Base-by-base conservation (phyloP, 805 yeast species). In the Suhomyces kilbournensis region DNA sequence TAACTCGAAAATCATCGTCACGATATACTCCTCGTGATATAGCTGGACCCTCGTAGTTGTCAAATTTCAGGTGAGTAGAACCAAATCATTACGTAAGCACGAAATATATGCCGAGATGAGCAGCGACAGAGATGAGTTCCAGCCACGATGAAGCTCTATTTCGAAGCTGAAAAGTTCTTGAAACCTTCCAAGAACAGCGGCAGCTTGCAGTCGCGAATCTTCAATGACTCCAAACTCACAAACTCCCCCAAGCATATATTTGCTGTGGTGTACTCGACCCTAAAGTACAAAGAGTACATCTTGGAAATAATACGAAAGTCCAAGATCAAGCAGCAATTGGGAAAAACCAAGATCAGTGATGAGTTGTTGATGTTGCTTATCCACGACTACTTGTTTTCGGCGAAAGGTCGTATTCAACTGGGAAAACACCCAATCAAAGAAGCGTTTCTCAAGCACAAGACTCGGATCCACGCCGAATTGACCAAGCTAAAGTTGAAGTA, bases 341-440 rank as follows among this genome's bases (percentile, higher is more conserved):
- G 66, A 32, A 68, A 66, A 49, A 54, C 67, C 47, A 78, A 77
- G 53, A 62, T 87, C 20, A 79, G 79, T 10, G 81, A 79, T 49
- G 71, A 76, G 14, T 67, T 88, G 46, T 81, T 88, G 2, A 56
- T 85, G 49, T 72, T 93, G 7, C 69, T 93, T 68, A 86, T 86
- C 1, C 96, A 93, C 63, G 99, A 93, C 70, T 73, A 90, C 49
- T 67, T 92, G 5, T 78, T 94, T 52, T 80, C 93, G 5, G 80
- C 83, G 56, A 77, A 83, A 25, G 94, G 96, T 9, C 73, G 97
- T 55, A 86, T 93, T 53, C 96, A 90, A 65, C 86, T 90, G 77
- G 96, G 96, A 6, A 92, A 91, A 61, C 90, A 86, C 55, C 88
- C 93, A 0, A 77, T 90, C 53, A 94, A 94, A 64, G 94, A 88